Base-by-base conservation (phyloP, 805 yeast genomes). In the Teunomyces atbi region DNA sequence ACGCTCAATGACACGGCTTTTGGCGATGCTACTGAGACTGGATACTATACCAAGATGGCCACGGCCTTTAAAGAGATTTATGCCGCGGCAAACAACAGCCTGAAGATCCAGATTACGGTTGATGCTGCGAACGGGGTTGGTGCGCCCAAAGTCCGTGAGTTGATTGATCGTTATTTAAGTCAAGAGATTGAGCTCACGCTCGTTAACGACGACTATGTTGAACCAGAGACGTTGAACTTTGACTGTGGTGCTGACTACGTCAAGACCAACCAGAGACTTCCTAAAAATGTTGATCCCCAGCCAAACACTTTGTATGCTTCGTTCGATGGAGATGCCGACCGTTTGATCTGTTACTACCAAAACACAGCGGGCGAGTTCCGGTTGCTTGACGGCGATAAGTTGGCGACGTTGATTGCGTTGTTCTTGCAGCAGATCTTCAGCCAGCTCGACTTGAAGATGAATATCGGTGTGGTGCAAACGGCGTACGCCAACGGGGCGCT, bases 41-140 rank as follows among this genome's bases (percentile, higher is more conserved):
- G 92, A 2, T 94, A 94, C 66, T 85, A 81, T 60, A 54, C 66
- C 16, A 86, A 88, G 62, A 66, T 89, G 48, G 64, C 83, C 4
- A 51, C 56, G 0, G 79, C 91, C 0, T 79, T 81, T 62, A 70
- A 67, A 44, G 56, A 65, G 15, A 74, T 86, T 43, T 61, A 53
- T 64, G 13, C 51, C 60, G 11, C 55, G 62, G 53, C 54, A 1
- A 27, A 28, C n/a, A 52, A 52, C 6, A 40, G 41, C 13, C 15
- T 34, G 19, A 57, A 64, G 41, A 69, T 81, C 30, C 60, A 68
- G 20, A 73, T 91, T 54, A 78, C 83, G 2, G 81, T 94, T 15
- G 99, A 94, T 68, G 83, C 90, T 33, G 99, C 99, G 6, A 94
- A 94, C 62, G 99, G 99, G n/a, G 88, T 94, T 33, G 99, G 99